Evolutionary conservation across 768 basidiomycete genomes (phyloP), one percentile per base, ranked within the genome.

Genomic region (Tylopilus felleus): DNA sequence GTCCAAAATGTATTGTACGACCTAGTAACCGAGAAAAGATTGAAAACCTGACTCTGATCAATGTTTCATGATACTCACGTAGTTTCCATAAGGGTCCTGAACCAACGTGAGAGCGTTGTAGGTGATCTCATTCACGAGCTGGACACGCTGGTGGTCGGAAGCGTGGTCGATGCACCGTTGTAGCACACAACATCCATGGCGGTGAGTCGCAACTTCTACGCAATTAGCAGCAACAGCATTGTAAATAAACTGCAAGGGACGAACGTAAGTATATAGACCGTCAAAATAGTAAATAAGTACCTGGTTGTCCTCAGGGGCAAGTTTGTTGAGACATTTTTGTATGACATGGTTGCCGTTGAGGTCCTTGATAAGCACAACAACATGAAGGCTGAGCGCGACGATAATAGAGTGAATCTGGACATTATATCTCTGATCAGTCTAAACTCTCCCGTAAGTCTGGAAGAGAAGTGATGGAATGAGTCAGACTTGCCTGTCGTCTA

Each of bases 151-250:
- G 52, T 87, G 83, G 61, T 98, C 94, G 5, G 94, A 94, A 0
- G 97, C 97, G 65, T 99, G 97, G 67, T 99, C 97, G 64, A 99
- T 91, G 73, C 95, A 98, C 56, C 97, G 84, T 72, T 99, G 97
- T 41, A 99, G 78, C 50, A 99, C 97, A 71, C 97, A 99, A 73
- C 97, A 98, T 16, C 97, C 97, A 66, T 99, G 97, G 58, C 93
- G 89, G 67, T 96, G 93, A 42, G 93, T 96, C 16, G 97, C 97
- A 58, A 99, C 97, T 74, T 99, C 97, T 49, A 99, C 93, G 65
- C 97, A 97, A 74, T 98, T 98, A 31, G 93, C 91, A 25, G 97
- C 97, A 33, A 99, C 96, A 53, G 97, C 96, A 64, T 98, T 98
- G 75, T 98, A 99, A 65, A 99, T 99, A 76, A 98, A 98, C 88